phyloP scores from a whole-genome alignment of 148 eudicot genomes.

The Chenopodium album region DNA sequence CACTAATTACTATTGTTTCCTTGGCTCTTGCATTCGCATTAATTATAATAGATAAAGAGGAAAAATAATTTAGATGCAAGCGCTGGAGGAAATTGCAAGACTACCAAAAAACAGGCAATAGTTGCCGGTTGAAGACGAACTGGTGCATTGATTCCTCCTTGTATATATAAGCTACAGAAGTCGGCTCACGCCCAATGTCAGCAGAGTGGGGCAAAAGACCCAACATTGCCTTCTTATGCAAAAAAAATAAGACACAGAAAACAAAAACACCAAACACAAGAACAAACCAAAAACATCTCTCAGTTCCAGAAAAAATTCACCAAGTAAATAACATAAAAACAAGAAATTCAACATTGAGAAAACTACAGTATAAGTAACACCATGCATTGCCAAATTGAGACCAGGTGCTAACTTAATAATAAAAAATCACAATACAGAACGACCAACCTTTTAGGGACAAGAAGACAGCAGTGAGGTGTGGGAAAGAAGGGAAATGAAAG shows the following conservation, averaged over 20 bases:
- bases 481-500: neutral
- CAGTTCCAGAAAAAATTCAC: constrained; percentile 73
- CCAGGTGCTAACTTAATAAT: neutral
- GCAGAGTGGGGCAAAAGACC: constrained; percentile 97
- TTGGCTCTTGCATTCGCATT: constrained; percentile 24
- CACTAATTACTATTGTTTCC: constrained; percentile 5
- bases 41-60: constrained; percentile 27
- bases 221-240: constrained; percentile 99
- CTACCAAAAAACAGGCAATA: constrained; percentile 94
- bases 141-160: constrained; percentile 79
- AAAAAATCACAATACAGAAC: neutral
- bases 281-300: constrained; percentile 78
- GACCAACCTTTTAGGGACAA: neutral
- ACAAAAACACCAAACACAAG: constrained; percentile 95
- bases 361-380: constrained; percentile 19
- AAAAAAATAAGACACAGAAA: constrained; percentile 75
- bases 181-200: constrained; percentile 99
- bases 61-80: constrained; percentile 48
- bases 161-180: constrained; percentile 91
- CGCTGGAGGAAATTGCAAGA: constrained; percentile 50
- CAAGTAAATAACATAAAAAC: constrained; percentile 37
- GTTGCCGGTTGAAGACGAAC: constrained; percentile 89
- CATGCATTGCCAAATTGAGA: neutral
- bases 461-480: neutral
- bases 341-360: constrained; percentile 20